Base-by-base conservation (phyloP, 345 rosid genomes). In the Heritiera fomes region DNA sequence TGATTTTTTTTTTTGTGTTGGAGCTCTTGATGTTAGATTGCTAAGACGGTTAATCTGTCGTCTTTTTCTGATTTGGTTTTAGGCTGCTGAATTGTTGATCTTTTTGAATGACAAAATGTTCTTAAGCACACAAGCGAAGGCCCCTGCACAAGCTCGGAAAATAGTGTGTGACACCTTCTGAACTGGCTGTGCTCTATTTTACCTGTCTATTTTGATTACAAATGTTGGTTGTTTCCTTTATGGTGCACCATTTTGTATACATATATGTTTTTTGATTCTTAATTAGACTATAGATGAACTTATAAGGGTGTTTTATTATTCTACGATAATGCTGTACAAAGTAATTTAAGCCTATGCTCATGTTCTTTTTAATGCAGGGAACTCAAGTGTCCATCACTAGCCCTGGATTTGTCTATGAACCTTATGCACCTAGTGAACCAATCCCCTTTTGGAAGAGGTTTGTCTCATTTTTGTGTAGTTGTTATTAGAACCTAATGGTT, bases 331-430 rank as follows among this genome's bases (percentile, higher is more conserved):
- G 60, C 5, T 10, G 43, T 43, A 55, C 64, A 73, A 17, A 68
- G 18, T 55, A 49, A 46, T 59, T 80, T 77, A 72, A 83, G 47
- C 38, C 30, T 47, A n/a, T 78, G 78, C 77, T 66, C 34, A 61
- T 55, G 38, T 76, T 7, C 52, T 83, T 53, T 52, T 55, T 69
- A 56, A 62, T 88, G 84, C 88, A 96, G 98, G 94, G 92, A 41
- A 87, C 92, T 40, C 85, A 89, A 80, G 85, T 94, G 34, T 75
- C 93, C 13, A 83, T 96, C 84, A 86, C 87, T 8, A 96, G 97
- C 83, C 99, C 99, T 71, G 99, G 99, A 71, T 84, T 94, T 84
- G 88, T 96, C 41, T 89, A 89, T 84, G 99, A 94, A 80, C 97
- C 97, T 64, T 95, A 92, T 83, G 82, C 86, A 75, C 85, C 87